Evolutionary conservation across 164 flowering plant genomes (phyloP), one percentile per base, ranked within the genome.

Genomic region (Chloranthus sessilifolius): DNA sequence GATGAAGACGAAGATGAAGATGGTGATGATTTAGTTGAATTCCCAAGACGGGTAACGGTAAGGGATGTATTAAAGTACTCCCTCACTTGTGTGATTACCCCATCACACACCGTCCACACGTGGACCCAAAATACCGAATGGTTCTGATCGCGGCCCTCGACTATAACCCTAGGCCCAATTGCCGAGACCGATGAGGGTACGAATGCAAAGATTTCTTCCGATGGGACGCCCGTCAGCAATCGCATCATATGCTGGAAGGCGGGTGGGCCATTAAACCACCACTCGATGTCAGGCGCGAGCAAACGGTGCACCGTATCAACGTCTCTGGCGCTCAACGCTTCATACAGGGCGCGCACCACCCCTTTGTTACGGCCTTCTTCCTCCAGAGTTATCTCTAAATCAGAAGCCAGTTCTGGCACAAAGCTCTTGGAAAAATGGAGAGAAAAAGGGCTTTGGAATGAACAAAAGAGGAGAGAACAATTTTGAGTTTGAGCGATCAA

Each of bases 191-290:
- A 47, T 16, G 30, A 24, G 4, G 50, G 62, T 7, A 23, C 25
- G 54, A 58, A 58, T 7, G 5, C 27, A 21, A 58, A 58, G 20
- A 33, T 9, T 11, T 30, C 26, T 2, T 33, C 21, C n/a, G n/a
- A n/a, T n/a, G n/a, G n/a, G n/a, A n/a, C n/a, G 24, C 91, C 91
- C 16, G 91, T 81, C 53, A 80, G 80, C 22, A 88, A 61, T 61
- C 74, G 88, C 88, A 84, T 82, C 89, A 88, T 39, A 72, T 66
- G 77, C 66, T 88, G 96, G 74, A 78, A 83, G 8, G 82, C 28
- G 1, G 91, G 95, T 0, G 95, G 95, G 53, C 92, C 95, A 62
- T 87, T 94, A 73, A 88, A 88, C 90, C 90, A 82, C 94, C 94
- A 84, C 81, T 88, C 94, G 33, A 88, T 76, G 63, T 85, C 96